phyloP scores from a whole-genome alignment of 768 basidiomycete species.

The Glaciozyma martinii region DNA sequence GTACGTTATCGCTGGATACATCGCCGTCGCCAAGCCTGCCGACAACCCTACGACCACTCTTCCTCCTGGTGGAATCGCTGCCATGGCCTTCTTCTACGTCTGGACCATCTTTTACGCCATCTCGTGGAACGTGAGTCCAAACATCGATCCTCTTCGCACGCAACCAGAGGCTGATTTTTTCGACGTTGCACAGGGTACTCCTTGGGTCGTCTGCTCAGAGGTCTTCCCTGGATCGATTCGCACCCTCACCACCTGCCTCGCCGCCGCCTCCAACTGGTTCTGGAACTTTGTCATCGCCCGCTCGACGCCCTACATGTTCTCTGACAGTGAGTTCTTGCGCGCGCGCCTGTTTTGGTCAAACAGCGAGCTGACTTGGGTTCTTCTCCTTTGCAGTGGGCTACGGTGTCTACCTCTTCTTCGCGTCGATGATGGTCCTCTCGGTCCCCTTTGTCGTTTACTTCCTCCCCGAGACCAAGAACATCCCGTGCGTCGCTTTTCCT shows the following conservation, averaged over 20 bases:
- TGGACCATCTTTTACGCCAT: constrained; percentile 36
- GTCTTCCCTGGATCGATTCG: constrained; percentile 42
- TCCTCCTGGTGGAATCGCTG: constrained; percentile 31
- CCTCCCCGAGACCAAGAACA: constrained; percentile 21
- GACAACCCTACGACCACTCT: constrained; percentile 19
- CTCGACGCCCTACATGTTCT: constrained; percentile 39
- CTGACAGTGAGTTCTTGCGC: constrained; percentile 7
- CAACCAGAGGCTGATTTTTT: too few relatives aligned
- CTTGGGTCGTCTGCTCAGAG: constrained; percentile 47
- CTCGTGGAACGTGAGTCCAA: constrained; percentile 23
- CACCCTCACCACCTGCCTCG: constrained; percentile 34
- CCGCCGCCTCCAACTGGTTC: constrained; percentile 29
- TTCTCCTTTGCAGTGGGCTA: constrained; percentile 15
- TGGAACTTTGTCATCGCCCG: constrained; percentile 37
- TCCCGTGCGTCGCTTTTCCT: background rate
- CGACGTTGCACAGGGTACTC: constrained; percentile 40
- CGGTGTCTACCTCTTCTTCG: constrained; percentile 15
- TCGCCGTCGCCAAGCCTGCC: constrained; percentile 17
- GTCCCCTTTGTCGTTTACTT: constrained; percentile 17
- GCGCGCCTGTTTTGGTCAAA: background rate
- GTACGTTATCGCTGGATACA: constrained; percentile 37
- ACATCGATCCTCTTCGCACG: too few relatives aligned
- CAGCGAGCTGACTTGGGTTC: background rate
- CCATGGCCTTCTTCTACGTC: constrained; percentile 36
- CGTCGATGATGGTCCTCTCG: constrained; percentile 11